Percentiles rank a stretch among this genome's conserved stretches.
Conservation (phyloP, 75 land plant genomes). For the Larix kaempferi region DNA sequence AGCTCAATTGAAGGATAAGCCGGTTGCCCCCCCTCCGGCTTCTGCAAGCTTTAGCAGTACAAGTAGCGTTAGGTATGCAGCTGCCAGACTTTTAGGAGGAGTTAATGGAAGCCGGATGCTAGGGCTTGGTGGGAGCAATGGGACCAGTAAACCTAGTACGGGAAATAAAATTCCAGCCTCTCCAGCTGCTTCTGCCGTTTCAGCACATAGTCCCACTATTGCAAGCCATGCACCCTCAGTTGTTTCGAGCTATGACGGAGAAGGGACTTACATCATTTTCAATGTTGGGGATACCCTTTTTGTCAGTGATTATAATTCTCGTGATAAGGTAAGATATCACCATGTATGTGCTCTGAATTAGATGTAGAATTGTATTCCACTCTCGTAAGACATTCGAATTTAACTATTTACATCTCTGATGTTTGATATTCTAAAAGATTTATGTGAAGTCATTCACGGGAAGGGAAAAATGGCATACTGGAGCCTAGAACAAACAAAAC, state of each 20-base stretch:
- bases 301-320: constrained; percentile 34
- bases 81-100: constrained; percentile 29
- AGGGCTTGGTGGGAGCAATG: constrained; percentile 42
- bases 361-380: neutral
- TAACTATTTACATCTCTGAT: neutral
- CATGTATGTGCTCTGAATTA: neutral
- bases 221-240: constrained; percentile 14
- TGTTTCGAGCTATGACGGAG: constrained; percentile 31
- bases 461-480: too few relatives aligned
- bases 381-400: neutral
- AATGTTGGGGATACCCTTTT: constrained; percentile 42
- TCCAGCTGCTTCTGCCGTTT: constrained; percentile 5
- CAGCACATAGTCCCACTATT: constrained; percentile 20
- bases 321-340: constrained; percentile 21
- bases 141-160: constrained; percentile 11
- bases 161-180: constrained; percentile 13
- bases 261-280: constrained; percentile 34
- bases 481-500: too few relatives aligned
- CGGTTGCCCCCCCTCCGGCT: constrained; percentile 9
- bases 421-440: too few relatives aligned
- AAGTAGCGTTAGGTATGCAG: constrained; percentile 20
- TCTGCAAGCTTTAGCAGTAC: constrained; percentile 7
- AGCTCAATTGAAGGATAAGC: constrained; percentile 40
- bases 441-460: too few relatives aligned
- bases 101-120: constrained; percentile 32